These are phyloP conservation scores for Fusarium aywerte DNA, from an alignment of 2,329 filamentous ascomycete species.

Conservation along the genomic window DNA sequence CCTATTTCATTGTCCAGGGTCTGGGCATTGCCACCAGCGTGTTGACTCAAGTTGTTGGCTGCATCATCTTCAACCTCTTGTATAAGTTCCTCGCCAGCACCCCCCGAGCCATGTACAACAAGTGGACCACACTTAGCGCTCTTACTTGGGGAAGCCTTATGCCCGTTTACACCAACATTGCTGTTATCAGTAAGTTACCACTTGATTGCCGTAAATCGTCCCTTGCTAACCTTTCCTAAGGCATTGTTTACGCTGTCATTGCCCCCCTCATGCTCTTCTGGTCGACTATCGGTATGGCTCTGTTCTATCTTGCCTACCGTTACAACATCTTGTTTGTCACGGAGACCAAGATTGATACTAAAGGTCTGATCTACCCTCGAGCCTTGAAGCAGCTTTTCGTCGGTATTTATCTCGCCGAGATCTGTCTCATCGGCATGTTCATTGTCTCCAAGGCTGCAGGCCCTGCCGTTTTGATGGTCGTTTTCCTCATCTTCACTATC, in stretches of 20 bases:
- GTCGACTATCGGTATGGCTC: conserved; percentile 76
- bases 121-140: conserved; percentile 75
- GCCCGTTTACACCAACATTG: conserved; percentile 79
- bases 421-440: conserved; percentile 86
- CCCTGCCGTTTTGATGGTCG: conserved; percentile 78
- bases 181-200: conserved; percentile 68
- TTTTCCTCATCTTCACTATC: conserved; percentile 79
- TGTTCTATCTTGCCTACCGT: conserved; percentile 86
- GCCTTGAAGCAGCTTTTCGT: conserved; percentile 87
- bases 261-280: conserved; percentile 86
- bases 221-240: conserved; percentile 49
- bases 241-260: conserved; percentile 84
- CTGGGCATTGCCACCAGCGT: conserved; percentile 78
- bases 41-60: conserved; percentile 73
- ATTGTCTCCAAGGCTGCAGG: conserved; percentile 73
- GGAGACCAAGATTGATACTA: conserved; percentile 83
- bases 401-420: conserved; percentile 81
- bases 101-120: conserved; percentile 79
- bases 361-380: conserved; percentile 86
- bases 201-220: too few species aligned
- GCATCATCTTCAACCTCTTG: conserved; percentile 74
- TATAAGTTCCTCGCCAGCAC: conserved; percentile 79
- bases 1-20: conserved; percentile 87
- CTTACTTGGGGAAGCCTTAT: conserved; percentile 82
- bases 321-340: conserved; percentile 89